Percentiles rank a stretch among this genome's conserved stretches.
Evolutionary conservation across 1,284 basidiomycete genomes (phyloP).

Genomic region (Trametes versicolor): DNA sequence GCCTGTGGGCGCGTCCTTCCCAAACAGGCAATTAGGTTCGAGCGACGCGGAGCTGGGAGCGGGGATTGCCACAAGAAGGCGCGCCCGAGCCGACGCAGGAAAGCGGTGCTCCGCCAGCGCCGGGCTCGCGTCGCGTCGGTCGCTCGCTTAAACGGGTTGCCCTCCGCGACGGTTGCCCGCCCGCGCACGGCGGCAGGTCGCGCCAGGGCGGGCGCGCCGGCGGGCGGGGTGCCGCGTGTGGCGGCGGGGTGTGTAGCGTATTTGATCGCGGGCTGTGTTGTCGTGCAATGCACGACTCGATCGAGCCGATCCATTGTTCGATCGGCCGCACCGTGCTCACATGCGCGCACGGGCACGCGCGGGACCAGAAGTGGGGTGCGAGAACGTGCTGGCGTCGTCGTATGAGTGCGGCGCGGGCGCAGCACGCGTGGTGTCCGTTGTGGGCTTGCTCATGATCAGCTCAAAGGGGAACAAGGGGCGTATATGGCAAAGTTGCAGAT

Average conservation of each 20-base stretch:
- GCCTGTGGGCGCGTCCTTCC: conserved; percentile 15
- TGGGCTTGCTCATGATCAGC: too few species aligned
- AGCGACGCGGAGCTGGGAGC: conserved; percentile 27
- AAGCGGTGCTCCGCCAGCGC: conserved; percentile 17
- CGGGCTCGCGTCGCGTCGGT: not conserved
- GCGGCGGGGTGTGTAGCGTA: conserved; percentile 1
- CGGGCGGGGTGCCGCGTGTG: not conserved
- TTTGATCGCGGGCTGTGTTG: conserved; percentile 8
- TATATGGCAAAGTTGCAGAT: conserved; percentile 11
- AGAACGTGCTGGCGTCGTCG: not conserved
- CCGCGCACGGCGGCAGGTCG: not conserved
- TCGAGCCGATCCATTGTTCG: conserved; percentile 6
- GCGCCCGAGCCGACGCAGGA: conserved; percentile 16
- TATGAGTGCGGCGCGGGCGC: not conserved
- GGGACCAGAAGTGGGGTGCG: not conserved
- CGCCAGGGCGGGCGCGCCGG: not conserved
- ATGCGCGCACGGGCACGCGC: not conserved
- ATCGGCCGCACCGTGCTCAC: not conserved
- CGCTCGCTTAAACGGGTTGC: conserved; percentile 1
- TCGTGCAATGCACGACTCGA: conserved; percentile 7
- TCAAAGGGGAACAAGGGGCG: conserved; percentile 11
- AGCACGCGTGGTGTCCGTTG: not conserved
- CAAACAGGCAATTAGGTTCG: conserved; percentile 7
- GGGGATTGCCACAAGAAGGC: conserved; percentile 25
- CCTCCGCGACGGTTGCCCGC: not conserved